Evolutionary conservation across 2,329 filamentous ascomycete species (phyloP).

Genomic region (Aspergillus neoniger): DNA sequence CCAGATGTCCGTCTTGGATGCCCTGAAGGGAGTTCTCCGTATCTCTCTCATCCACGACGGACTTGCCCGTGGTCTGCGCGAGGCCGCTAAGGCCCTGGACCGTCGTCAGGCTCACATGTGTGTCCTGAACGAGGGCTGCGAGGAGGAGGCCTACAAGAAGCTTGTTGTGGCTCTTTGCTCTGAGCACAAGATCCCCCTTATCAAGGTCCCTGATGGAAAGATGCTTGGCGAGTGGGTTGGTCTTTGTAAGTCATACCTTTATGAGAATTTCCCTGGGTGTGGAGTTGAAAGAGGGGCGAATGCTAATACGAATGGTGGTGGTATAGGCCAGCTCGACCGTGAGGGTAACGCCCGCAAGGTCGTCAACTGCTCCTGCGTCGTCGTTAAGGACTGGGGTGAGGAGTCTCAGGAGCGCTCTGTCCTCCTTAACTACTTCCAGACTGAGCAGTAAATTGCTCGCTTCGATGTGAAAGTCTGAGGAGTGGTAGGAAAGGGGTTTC

Average conservation of each 20-base stretch:
- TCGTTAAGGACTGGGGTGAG: conserved; percentile 99
- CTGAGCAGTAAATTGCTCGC: conserved; percentile 53
- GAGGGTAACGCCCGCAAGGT: conserved; percentile 99
- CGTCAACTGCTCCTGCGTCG: conserved; percentile 99
- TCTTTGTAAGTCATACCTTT: conserved; percentile 68
- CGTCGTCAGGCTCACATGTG: conserved; percentile 99
- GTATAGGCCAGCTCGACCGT: conserved; percentile 89
- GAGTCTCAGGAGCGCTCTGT: conserved; percentile 98
- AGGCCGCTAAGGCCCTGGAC: conserved; percentile 98
- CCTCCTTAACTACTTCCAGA: conserved; percentile 99
- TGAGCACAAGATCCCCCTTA: conserved; percentile 99
- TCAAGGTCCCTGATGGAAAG: conserved; percentile 99
- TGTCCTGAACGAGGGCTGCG: conserved; percentile 98
- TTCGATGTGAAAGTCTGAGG: background rate
- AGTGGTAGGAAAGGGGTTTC: background rate
- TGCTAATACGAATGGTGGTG: background rate
- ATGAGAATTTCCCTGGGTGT: too few relatives aligned
- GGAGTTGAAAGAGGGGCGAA: background rate
- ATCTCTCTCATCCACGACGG: conserved; percentile 99
- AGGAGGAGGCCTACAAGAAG: conserved; percentile 99
- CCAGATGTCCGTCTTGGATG: conserved; percentile 95
- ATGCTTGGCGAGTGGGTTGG: conserved; percentile 99
- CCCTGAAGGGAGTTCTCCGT: conserved; percentile 98
- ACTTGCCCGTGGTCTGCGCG: conserved; percentile 95
- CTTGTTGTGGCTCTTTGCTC: conserved; percentile 97